Evolutionary conservation across 306 rosid species (phyloP), one percentile per base, ranked within the genome.

Genomic region (Casuarina equisetifolia): DNA sequence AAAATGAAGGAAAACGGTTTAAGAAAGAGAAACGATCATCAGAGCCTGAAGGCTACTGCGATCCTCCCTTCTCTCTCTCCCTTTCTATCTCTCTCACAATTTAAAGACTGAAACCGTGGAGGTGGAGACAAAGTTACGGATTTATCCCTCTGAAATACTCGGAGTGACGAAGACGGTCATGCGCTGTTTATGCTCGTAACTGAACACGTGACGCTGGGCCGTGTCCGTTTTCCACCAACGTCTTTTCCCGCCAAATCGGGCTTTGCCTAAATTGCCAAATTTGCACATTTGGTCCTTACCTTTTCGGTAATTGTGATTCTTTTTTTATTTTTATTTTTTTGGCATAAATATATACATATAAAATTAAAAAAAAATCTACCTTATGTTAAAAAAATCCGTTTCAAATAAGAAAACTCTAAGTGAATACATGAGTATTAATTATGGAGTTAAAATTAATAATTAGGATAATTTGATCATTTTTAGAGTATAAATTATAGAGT

Each of bases 241-340:
- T 15, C 16, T 12, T 69, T 74, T 80, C 79, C 75, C 79, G 70
- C 83, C 79, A 74, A 6, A 62, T 35, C 1, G 19, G n/a, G 1
- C 57, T 36, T 12, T 19, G 35, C 35, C 32, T 11, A n/a, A 6
- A 17, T 55, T 17, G 9, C 25, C 7, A 35, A 53, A 19, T 38
- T 64, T 9, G 44, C 35, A 1, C 40, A 9, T 32, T 5, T 5
- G 40, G 39, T 53, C 32, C 49, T 38, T 6, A 0, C 3, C 53
- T 67, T 9, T 76, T 1, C 8, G 46, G 13, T 43, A n/a, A 67
- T 48, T 42, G 16, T 4, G 44, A 25, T 15, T 42, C 62, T 6
- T 25, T 25, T 25, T 25, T 1, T n/a, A n/a, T 25, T 25, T 25
- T 25, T 25, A 25, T 25, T 25, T 25, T 25, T 25, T 25, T 25